Evolutionary conservation across 192 early-diverging fungal genomes (phyloP).

Genomic region (Coemansia sp.): DNA sequence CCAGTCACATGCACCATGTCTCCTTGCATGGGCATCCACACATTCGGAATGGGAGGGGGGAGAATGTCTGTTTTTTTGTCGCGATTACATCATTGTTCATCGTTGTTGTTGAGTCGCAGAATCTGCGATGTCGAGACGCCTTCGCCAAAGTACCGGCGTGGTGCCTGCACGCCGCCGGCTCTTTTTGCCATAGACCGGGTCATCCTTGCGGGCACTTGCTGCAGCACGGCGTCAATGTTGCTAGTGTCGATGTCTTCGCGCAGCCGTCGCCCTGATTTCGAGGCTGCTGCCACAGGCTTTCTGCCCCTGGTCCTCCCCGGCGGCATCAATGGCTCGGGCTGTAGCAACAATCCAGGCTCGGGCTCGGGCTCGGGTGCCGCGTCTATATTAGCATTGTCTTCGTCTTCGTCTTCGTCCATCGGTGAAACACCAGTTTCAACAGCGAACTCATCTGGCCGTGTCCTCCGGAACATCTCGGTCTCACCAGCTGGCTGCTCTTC

Average conservation of each 20-base stretch:
- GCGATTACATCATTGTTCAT: background rate
- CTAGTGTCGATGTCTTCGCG: slow-evolving; percentile 14
- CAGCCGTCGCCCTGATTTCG: slow-evolving; percentile 1
- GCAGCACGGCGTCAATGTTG: slow-evolving; percentile 19
- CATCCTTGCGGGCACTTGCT: slow-evolving; percentile 29
- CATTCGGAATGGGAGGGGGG: background rate
- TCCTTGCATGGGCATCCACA: slow-evolving; percentile 5
- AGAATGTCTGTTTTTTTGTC: background rate
- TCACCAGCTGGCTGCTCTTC: background rate
- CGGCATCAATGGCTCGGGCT: background rate
- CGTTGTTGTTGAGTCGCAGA: slow-evolving; percentile 12
- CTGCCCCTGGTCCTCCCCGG: slow-evolving; percentile 1
- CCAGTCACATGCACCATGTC: background rate
- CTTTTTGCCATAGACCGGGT: slow-evolving; percentile 50
- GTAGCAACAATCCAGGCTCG: background rate
- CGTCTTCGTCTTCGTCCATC: background rate
- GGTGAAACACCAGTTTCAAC: background rate
- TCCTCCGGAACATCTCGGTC: background rate
- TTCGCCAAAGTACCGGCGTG: slow-evolving; percentile 42
- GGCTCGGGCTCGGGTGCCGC: background rate
- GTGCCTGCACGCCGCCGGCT: slow-evolving; percentile 31
- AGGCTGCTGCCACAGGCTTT: slow-evolving; percentile 5
- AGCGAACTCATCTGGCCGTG: background rate
- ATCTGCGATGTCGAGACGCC: slow-evolving; percentile 48
- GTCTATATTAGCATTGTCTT: background rate